These are phyloP conservation scores for Aureobasidium lini DNA, from an alignment of 2,329 filamentous ascomycete species.

Conservation along the genomic window DNA sequence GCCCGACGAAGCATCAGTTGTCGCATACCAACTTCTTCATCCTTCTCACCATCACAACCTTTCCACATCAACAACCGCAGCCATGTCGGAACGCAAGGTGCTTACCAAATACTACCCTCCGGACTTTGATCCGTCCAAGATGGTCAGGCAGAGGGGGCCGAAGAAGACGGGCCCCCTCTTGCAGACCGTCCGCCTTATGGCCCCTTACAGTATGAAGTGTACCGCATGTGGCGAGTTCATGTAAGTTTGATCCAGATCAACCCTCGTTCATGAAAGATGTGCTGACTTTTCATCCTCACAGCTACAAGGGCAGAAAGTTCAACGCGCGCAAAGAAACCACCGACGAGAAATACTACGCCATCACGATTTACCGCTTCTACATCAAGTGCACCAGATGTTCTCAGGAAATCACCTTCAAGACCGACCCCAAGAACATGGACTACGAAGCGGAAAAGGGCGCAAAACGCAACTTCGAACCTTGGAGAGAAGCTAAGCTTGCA, in stretches of 20 bases:
- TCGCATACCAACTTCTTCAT: background rate
- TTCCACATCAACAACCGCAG: constrained; percentile 21
- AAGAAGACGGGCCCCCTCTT: constrained; percentile 67
- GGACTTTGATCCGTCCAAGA: constrained; percentile 83
- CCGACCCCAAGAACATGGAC: constrained; percentile 91
- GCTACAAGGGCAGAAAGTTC: constrained; percentile 76
- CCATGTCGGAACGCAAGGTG: constrained; percentile 84
- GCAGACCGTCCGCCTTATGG: constrained; percentile 85
- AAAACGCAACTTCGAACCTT: constrained; percentile 88
- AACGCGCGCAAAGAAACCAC: constrained; percentile 91
- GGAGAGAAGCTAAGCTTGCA: constrained; percentile 60
- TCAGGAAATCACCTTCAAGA: constrained; percentile 84
- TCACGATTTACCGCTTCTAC: constrained; percentile 84
- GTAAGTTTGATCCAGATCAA: constrained; percentile 38
- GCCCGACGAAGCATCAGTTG: no score
- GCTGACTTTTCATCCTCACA: background rate
- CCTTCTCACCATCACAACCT: background rate
- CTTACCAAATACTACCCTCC: constrained; percentile 58
- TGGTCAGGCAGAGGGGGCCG: constrained; percentile 58
- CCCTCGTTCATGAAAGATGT: no score
- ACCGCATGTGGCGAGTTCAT: constrained; percentile 69
- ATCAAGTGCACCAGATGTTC: constrained; percentile 74
- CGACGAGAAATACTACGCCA: constrained; percentile 80
- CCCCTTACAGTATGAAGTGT: constrained; percentile 76
- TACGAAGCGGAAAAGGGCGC: constrained; percentile 77